Conservation (phyloP, 768 basidiomycete species). For the Leccinum subtestaceum region DNA sequence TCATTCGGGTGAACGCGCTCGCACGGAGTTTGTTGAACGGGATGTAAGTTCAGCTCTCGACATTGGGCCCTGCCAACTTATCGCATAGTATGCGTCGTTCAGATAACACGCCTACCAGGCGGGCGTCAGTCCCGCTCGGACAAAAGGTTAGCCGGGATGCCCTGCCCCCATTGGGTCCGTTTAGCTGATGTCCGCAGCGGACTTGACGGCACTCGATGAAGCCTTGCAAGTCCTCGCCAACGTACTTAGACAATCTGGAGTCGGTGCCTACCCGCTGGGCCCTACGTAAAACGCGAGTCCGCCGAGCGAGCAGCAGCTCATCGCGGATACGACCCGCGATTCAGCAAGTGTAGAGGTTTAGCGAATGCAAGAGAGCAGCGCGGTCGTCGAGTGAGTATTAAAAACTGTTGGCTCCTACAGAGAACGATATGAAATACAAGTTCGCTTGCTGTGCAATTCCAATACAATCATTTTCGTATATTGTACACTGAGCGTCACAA, state of each 20-base stretch:
- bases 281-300: conserved; percentile 27
- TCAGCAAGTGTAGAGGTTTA: conserved; percentile 44
- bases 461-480: too few species aligned
- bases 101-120: too few species aligned
- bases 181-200: conserved; percentile 30
- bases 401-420: neutral
- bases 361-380: conserved; percentile 32
- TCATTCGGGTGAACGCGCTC: too few species aligned
- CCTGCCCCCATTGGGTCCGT: too few species aligned
- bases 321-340: conserved; percentile 43
- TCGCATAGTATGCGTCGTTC: too few species aligned
- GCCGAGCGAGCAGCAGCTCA: conserved; percentile 48
- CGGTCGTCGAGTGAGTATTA: conserved; percentile 22
- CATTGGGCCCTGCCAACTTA: too few species aligned
- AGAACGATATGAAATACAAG: neutral
- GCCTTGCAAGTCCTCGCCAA: conserved; percentile 45
- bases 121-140: too few species aligned
- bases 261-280: conserved; percentile 60
- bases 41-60: too few species aligned
- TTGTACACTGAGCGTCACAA: neutral
- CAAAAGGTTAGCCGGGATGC: too few species aligned
- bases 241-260: conserved; percentile 52
- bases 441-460: neutral
- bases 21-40: too few species aligned
- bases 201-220: conserved; percentile 52